Evolutionary conservation across 1,284 basidiomycete genomes (phyloP).

Genomic region (Sphagnurus paluster): DNA sequence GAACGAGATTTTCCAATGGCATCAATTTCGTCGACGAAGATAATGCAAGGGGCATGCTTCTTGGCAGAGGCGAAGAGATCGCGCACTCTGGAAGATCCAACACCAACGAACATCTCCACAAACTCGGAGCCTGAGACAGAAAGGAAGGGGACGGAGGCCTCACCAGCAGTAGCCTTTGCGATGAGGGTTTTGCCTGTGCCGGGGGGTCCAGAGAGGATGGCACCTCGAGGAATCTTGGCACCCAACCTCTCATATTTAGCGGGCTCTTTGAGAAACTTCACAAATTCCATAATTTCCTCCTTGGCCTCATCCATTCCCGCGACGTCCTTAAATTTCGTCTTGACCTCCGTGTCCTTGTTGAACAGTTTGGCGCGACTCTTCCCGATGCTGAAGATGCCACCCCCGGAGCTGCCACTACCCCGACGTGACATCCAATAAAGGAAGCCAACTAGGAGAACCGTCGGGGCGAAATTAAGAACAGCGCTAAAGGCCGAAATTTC

Average conservation of each 20-base stretch:
- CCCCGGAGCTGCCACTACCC: conserved; percentile 71
- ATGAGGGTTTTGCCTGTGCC: conserved; percentile 98
- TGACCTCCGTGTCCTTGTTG: conserved; percentile 96
- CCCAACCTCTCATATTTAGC: conserved; percentile 94
- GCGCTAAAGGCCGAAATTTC: conserved; percentile 87
- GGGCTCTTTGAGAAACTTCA: conserved; percentile 98
- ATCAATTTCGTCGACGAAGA: conserved; percentile 98
- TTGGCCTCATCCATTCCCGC: conserved; percentile 99
- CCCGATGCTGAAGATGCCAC: conserved; percentile 97
- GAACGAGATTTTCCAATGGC: conserved; percentile 96
- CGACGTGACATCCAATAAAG: conserved; percentile 89
- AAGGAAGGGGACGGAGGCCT: conserved; percentile 96
- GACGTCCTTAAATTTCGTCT: conserved; percentile 93
- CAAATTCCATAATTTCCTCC: conserved; percentile 99
- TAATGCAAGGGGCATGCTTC: conserved; percentile 98
- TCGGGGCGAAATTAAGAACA: conserved; percentile 92
- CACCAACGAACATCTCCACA: conserved; percentile 99
- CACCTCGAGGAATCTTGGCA: conserved; percentile 98
- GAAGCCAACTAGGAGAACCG: conserved; percentile 87
- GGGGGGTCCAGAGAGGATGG: conserved; percentile 96
- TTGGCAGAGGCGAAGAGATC: conserved; percentile 97
- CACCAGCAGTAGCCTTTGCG: conserved; percentile 97
- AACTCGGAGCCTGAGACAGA: conserved; percentile 99
- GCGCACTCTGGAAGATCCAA: conserved; percentile 95
- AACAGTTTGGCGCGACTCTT: conserved; percentile 96